These are phyloP conservation scores for Coffea humblotiana DNA, from an alignment of 305 asterid genomes.

Conservation along the genomic window DNA sequence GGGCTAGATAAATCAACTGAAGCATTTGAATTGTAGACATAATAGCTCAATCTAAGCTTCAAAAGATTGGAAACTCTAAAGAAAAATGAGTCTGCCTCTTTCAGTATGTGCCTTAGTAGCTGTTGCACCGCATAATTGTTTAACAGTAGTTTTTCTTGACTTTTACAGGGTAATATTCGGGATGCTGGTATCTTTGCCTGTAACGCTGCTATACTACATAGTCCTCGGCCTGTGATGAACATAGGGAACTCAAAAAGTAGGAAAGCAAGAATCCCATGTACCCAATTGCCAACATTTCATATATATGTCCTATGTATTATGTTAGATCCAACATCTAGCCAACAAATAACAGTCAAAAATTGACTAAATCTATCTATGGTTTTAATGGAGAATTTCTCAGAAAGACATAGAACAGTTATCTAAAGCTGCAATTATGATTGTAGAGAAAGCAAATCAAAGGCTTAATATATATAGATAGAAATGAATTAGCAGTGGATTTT, in stretches of 20 bases:
- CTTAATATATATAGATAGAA: background rate
- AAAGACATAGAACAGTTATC: background rate
- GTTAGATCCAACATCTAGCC: background rate
- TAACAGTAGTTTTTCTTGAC: background rate
- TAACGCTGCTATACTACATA: constrained; percentile 63
- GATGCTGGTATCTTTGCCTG: constrained; percentile 70
- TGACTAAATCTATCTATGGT: background rate
- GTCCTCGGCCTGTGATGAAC: constrained; percentile 51
- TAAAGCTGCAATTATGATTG: background rate
- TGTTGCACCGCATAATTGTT: too few relatives aligned
- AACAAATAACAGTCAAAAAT: background rate
- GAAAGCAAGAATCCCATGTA: background rate
- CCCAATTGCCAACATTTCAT: background rate
- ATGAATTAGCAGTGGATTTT: background rate
- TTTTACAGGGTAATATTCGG: constrained; percentile 78
- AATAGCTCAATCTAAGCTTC: too few relatives aligned
- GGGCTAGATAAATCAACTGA: background rate
- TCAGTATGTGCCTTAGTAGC: too few relatives aligned
- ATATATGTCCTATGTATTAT: background rate
- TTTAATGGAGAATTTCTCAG: too few relatives aligned
- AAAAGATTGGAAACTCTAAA: background rate
- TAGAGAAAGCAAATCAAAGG: too few relatives aligned
- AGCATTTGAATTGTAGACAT: too few relatives aligned
- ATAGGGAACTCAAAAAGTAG: background rate
- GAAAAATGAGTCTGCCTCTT: background rate